Percentiles rank a stretch among this genome's conserved stretches.
These are phyloP conservation scores for Leccinellum rugosiceps DNA, from an alignment of 768 basidiomycete species.

Conservation along the genomic window DNA sequence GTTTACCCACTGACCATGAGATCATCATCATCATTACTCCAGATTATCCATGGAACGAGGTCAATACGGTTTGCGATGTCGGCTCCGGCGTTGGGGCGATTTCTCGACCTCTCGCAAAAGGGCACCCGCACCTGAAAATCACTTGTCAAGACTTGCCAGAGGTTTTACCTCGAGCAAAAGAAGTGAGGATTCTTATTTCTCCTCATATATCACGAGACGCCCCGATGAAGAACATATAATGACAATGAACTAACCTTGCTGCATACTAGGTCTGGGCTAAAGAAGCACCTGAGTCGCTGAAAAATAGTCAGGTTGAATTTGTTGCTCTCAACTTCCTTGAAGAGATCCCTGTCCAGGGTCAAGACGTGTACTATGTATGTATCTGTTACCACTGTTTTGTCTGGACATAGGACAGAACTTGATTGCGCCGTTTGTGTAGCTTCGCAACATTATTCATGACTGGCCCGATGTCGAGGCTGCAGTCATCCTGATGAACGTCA, in stretches of 20 bases:
- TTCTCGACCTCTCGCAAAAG: background rate
- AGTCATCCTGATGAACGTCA: conserved; percentile 29
- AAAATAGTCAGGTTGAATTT: conserved; percentile 6
- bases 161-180: background rate
- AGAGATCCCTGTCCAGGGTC: background rate
- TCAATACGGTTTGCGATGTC: background rate
- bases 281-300: conserved; percentile 2
- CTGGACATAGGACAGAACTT: background rate
- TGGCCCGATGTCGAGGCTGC: conserved; percentile 35
- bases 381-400: background rate
- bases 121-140: background rate
- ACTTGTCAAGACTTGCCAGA: background rate
- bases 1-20: too few species aligned
- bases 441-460: conserved; percentile 32
- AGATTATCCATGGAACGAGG: background rate
- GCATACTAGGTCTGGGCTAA: background rate
- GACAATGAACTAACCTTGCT: background rate
- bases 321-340: background rate
- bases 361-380: background rate
- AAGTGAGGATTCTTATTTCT: background rate
- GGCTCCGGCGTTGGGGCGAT: background rate
- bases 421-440: conserved; percentile 1
- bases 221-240: background rate
- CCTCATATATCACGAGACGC: background rate
- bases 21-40: background rate